Evolutionary conservation across 2,329 filamentous ascomycete genomes (phyloP).

Genomic region (Trichoderma sp.): DNA sequence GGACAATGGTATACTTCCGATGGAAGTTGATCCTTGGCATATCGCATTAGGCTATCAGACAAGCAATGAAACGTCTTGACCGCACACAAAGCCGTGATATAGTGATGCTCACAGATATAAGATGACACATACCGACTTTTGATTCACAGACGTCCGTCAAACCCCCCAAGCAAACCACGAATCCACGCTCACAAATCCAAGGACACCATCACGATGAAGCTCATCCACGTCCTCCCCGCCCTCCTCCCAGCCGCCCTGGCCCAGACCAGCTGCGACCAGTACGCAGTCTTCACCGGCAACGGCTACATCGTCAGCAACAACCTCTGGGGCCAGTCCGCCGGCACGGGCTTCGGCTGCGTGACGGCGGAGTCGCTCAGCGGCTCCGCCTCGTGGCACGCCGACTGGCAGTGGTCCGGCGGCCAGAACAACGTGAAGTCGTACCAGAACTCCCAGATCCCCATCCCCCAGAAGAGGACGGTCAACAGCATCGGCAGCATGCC

Average conservation of each 20-base stretch:
- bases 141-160: background rate
- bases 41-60: background rate
- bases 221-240: background rate
- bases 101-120: background rate
- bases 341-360: constrained; percentile 13
- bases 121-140: background rate
- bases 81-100: background rate
- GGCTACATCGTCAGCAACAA: constrained; percentile 9
- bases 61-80: background rate
- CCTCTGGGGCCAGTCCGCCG: constrained; percentile 6
- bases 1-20: background rate
- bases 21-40: background rate
- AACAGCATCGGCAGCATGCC: constrained; percentile 16
- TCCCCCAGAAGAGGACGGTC: constrained; percentile 7
- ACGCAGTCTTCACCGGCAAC: background rate
- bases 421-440: constrained; percentile 21
- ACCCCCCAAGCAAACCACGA: too few relatives aligned
- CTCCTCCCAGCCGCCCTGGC: constrained; percentile 11
- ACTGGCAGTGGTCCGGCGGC: constrained; percentile 21
- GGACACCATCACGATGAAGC: background rate
- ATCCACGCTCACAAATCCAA: too few relatives aligned
- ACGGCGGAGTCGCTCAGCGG: background rate
- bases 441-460: background rate
- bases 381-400: background rate
- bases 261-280: constrained; percentile 16